Evolutionary conservation across 768 basidiomycete genomes (phyloP), one percentile per base, ranked within the genome.

Genomic region (Rickenella mellea): DNA sequence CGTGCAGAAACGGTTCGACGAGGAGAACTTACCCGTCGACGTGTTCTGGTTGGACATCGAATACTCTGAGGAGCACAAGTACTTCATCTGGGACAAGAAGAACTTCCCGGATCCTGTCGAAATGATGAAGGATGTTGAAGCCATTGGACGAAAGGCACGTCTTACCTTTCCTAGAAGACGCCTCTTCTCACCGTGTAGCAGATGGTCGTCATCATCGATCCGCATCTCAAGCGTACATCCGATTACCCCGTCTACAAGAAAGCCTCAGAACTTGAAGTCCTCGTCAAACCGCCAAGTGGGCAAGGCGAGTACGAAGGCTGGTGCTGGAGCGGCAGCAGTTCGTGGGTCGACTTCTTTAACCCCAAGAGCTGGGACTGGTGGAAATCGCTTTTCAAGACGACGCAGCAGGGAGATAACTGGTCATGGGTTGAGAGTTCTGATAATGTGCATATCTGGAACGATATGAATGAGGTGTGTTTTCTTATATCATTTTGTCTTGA

Each of bases 191-290:
- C 29, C 35, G 31, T n/a, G 15, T 32, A 10, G 8, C 12, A 97
- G 90, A 96, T 99, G 87, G 93, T 99, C 25, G 84, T 93, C 26
- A 99, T 99, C 54, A 66, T 99, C 35, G 96, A 99, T 53, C 96
- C 96, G 33, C 96, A 98, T 62, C 63, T 97, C 56, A 98, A 98
- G 66, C 86, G 88, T 33, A 69, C 73, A 1, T 63, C 75, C 4
- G 60, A 74, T 38, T 93, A 92, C 58, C 84, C 91, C 1, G 83
- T 83, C 10, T 98, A 87, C 66, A 71, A 83, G 48, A 71, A 84
- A 52, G 90, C 94, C 0, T 78, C 80, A 17, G 88, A 94, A 3
- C 69, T 78, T n/a, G 80, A 70, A 27, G 59, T 96, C 8, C 75
- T 98, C 29, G 78, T 90, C 49, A 97, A 92, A 61, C 74, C 79